Percentiles rank a stretch among this genome's conserved stretches.
phyloP scores from a whole-genome alignment of 2,329 filamentous ascomycete species.

The Sporothrix brunneoviolacea region DNA sequence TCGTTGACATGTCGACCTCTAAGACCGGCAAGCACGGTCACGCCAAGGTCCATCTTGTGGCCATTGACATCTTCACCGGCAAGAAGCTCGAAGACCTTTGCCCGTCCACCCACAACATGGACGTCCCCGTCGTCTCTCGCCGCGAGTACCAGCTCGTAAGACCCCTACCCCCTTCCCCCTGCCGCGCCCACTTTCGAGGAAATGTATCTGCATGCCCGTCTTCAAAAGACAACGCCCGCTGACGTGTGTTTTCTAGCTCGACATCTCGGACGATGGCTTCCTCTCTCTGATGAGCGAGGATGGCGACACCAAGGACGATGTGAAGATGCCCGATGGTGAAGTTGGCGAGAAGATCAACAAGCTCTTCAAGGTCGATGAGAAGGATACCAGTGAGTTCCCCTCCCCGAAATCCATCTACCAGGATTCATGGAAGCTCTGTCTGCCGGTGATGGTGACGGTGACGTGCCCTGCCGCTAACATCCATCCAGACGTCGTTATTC shows the following conservation, averaged over 20 bases:
- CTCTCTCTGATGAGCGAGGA: conserved; percentile 87
- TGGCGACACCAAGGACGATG: conserved; percentile 87
- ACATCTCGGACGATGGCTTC: conserved; percentile 90
- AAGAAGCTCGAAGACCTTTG: conserved; percentile 99
- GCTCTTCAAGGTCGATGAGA: conserved; percentile 73
- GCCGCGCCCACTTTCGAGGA: no score
- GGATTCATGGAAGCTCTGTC: no score
- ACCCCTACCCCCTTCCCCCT: no score
- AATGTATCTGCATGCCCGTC: no score
- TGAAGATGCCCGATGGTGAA: conserved; percentile 86
- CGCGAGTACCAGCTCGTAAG: conserved; percentile 92
- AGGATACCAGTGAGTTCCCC: conserved; percentile 89
- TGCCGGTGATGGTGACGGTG: no score
- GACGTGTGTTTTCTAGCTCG: no score
- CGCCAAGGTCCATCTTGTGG: conserved; percentile 98
- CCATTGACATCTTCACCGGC: conserved; percentile 97
- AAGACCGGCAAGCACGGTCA: conserved; percentile 99
- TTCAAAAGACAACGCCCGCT: no score
- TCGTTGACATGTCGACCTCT: conserved; percentile 99
- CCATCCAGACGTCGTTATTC: conserved; percentile 75
- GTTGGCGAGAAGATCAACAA: conserved; percentile 78
- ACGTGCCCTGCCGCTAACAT: no score
- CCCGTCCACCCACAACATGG: conserved; percentile 97
- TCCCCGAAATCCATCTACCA: no score
- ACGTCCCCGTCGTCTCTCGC: conserved; percentile 89